These are phyloP conservation scores for Colletotrichum paranaense DNA, from an alignment of 2,329 filamentous ascomycete genomes.

Conservation along the genomic window DNA sequence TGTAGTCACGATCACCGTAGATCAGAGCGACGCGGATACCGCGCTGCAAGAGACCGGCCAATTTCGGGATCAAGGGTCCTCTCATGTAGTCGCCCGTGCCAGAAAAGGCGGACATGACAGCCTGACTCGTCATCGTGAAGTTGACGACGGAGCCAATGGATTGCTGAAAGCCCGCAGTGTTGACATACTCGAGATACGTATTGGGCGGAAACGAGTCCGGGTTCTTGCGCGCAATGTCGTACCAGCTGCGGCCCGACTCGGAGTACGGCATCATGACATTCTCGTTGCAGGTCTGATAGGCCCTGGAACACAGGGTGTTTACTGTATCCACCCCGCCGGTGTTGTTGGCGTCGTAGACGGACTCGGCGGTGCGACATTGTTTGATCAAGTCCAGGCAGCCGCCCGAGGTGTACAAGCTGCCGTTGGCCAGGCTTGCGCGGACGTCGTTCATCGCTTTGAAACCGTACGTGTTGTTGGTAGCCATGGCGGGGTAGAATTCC, in stretches of 20 bases:
- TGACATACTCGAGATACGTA: slow-evolving; percentile 74
- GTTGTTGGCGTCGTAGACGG: slow-evolving; percentile 32
- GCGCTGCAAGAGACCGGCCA: slow-evolving; percentile 69
- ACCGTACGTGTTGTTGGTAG: slow-evolving; percentile 71
- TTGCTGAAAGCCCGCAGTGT: slow-evolving; percentile 63
- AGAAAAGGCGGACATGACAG: slow-evolving; percentile 59
- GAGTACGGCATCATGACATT: slow-evolving; percentile 70
- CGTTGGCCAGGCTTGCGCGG: slow-evolving; percentile 32
- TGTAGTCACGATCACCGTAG: slow-evolving; percentile 74
- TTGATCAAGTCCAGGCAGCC: slow-evolving; percentile 34
- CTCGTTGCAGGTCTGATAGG: slow-evolving; percentile 54
- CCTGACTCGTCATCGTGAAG: slow-evolving; percentile 61
- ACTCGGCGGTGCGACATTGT: slow-evolving; percentile 34
- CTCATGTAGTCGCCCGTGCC: slow-evolving; percentile 72
- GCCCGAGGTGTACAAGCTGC: slow-evolving; percentile 25
- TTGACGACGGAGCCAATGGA: slow-evolving; percentile 70
- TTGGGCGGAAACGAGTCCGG: slow-evolving; percentile 72
- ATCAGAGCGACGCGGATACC: slow-evolving; percentile 78
- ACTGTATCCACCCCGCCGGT: slow-evolving; percentile 23
- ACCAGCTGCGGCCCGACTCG: slow-evolving; percentile 64
- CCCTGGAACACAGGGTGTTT: slow-evolving; percentile 26
- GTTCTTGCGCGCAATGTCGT: slow-evolving; percentile 69
- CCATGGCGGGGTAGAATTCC: slow-evolving; percentile 67
- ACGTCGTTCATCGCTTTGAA: slow-evolving; percentile 60
- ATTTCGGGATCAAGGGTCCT: slow-evolving; percentile 67